These are phyloP conservation scores for Teunomyces cretensis DNA, from an alignment of 805 yeast species.

Conservation along the genomic window DNA sequence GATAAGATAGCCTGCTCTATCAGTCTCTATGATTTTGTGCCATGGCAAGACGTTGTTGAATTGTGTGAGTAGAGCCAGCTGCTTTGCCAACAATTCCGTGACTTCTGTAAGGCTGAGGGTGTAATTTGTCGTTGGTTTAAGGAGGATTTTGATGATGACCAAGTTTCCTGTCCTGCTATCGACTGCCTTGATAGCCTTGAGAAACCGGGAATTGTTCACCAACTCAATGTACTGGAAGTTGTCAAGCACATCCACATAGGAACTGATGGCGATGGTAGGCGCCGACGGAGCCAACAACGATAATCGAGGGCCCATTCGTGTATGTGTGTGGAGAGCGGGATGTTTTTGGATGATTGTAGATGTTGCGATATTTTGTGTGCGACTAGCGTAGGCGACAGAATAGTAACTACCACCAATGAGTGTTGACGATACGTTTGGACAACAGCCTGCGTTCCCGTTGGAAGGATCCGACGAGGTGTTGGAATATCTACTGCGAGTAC, in stretches of 20 bases:
- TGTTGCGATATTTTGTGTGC: constrained; percentile 2
- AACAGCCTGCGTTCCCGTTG: constrained; percentile 28
- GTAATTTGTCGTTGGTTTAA: constrained; percentile 56
- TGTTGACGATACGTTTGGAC: constrained; percentile 28
- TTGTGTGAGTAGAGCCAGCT: constrained; percentile 37
- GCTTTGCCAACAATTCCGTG: constrained; percentile 32
- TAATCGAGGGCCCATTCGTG: constrained; percentile 78
- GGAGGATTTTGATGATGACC: constrained; percentile 71
- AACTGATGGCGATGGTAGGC: constrained; percentile 86
- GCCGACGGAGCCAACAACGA: constrained; percentile 88
- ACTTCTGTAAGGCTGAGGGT: constrained; percentile 23
- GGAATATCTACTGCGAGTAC: constrained; percentile 26
- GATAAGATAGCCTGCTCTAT: constrained; percentile 85
- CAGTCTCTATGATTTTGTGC: constrained; percentile 76
- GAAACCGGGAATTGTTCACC: constrained; percentile 76
- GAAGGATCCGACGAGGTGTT: constrained; percentile 14
- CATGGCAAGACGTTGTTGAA: constrained; percentile 72
- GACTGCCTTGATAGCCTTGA: constrained; percentile 80
- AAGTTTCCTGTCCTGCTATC: constrained; percentile 66
- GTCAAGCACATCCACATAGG: constrained; percentile 79
- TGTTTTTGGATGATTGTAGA: not conserved
- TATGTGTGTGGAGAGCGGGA: not conserved
- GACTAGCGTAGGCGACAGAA: not conserved
- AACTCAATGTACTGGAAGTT: constrained; percentile 74
- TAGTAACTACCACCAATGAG: not conserved